These are phyloP conservation scores for Maudiozyma saulgeensis DNA, from an alignment of 805 yeast species.

Conservation along the genomic window DNA sequence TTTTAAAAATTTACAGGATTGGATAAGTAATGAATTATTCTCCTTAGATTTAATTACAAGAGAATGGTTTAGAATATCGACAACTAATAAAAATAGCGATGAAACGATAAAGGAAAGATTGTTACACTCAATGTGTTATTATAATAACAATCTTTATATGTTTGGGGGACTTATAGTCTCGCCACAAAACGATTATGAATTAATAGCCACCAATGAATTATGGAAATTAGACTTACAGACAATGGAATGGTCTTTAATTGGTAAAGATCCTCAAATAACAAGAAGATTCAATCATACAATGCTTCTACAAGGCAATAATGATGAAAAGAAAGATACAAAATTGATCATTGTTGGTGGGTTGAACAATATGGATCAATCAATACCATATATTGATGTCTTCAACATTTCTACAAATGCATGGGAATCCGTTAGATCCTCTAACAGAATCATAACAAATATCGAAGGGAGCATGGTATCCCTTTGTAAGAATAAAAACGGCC, in stretches of 20 bases:
- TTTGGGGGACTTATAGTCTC: constrained; percentile 55
- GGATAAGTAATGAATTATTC: constrained; percentile 57
- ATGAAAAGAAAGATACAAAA: constrained; percentile 26
- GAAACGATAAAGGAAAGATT: constrained; percentile 31
- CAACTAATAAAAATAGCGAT: constrained; percentile 7
- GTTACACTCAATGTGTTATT: constrained; percentile 48
- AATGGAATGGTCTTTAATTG: constrained; percentile 45
- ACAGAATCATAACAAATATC: constrained; percentile 15
- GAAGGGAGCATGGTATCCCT: constrained; percentile 15
- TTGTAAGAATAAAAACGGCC: constrained; percentile 14
- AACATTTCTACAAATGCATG: constrained; percentile 24
- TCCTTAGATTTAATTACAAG: constrained; percentile 49
- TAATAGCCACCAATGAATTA: constrained; percentile 49
- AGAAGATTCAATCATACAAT: constrained; percentile 47
- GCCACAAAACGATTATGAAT: constrained; percentile 28
- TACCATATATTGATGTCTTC: constrained; percentile 24
- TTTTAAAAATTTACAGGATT: constrained; percentile 27
- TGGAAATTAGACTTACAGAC: constrained; percentile 56
- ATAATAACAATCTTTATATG: constrained; percentile 43
- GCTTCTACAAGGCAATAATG: constrained; percentile 26
- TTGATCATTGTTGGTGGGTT: constrained; percentile 28
- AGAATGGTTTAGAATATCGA: constrained; percentile 41
- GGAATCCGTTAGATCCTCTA: constrained; percentile 15
- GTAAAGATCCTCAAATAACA: constrained; percentile 29
- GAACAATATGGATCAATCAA: constrained; percentile 25